Evolutionary conservation across 306 rosid species (phyloP), one percentile per base, ranked within the genome.

Genomic region (Heteromeles arbutifolia): DNA sequence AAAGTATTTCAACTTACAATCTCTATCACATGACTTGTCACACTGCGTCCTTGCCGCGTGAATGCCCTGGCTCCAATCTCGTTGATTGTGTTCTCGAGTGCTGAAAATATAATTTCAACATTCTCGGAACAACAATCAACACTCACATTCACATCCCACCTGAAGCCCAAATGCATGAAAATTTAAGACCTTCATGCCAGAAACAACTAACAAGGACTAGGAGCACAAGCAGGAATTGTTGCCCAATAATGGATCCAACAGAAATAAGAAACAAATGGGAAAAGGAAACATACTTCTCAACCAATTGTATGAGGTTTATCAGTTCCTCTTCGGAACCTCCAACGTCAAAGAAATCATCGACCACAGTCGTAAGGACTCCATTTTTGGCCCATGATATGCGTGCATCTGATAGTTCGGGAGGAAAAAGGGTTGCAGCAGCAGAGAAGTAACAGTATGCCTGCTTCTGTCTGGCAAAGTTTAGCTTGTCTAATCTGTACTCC

Each of bases 261-360:
- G 71, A 79, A 77, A 65, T 41, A 78, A 22, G 37, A 18, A 76
- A 77, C 63, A 37, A 67, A 31, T 53, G 32, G 12, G 54, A 48
- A 57, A 79, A 72, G 58, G 21, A 78, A 81, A 68, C 78, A 52
- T 89, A 94, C 98, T 84, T 80, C 79, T 92, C 86, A 34, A 94
- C 79, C 68, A 92, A 82, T 65, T 84, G 88, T 72, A 92, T 84
- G 43, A 94, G 98, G 82, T 88, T 87, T 69, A 81, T 43, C 52
- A 84, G 74, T 82, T 94, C 97, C 78, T 86, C 91, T 74, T 86
- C 83, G 45, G 96, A 84, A 75, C 95, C 82, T 18, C 95, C 90
- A 61, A 88, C 72, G 28, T 92, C 97, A 82, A 84, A 92, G 87
- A 95, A 95, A 83, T 94, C 97, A 84, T 92, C 97, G 18, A 95